Conservation (phyloP, 2,329 filamentous ascomycete species). For the Stagonosporopsis tanaceti region DNA sequence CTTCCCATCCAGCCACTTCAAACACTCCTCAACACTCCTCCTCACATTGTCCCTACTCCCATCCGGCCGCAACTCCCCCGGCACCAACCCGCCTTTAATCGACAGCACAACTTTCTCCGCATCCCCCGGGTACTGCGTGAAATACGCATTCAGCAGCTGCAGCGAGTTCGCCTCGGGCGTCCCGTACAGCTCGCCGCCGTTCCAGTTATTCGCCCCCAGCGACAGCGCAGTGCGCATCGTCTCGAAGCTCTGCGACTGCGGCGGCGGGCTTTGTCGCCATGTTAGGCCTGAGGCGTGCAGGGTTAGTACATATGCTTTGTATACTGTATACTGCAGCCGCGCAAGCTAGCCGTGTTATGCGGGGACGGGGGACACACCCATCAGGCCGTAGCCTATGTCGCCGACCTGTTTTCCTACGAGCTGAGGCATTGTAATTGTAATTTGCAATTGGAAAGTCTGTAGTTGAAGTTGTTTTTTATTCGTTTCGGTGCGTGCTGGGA, state of each 20-base stretch:
- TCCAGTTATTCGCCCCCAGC: slow-evolving; percentile 58
- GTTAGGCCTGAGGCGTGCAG: no score
- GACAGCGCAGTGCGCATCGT: slow-evolving; percentile 56
- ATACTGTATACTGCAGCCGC: no score
- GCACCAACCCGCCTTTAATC: slow-evolving; percentile 58
- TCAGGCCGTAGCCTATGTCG: slow-evolving; percentile 57
- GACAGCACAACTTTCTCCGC: slow-evolving; percentile 59
- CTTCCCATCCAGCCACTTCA: slow-evolving; percentile 55
- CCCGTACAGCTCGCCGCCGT: slow-evolving; percentile 60
- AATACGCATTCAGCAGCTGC: slow-evolving; percentile 60
- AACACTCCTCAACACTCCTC: slow-evolving; percentile 56
- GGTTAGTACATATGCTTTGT: no score
- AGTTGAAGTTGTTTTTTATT: no score
- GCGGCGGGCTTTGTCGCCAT: slow-evolving; percentile 52
- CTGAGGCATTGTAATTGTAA: slow-evolving; percentile 39
- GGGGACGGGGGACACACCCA: slow-evolving; percentile 55
- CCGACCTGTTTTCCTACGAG: slow-evolving; percentile 51
- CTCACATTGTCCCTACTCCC: slow-evolving; percentile 52
- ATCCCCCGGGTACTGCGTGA: slow-evolving; percentile 60
- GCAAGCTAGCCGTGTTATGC: no score
- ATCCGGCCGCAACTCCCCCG: slow-evolving; percentile 48
- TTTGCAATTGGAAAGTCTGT: neutral
- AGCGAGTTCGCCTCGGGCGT: slow-evolving; percentile 56
- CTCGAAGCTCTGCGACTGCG: slow-evolving; percentile 50
- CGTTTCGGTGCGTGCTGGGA: neutral